Evolutionary conservation across 495 filamentous ascomycete genomes (phyloP).

Genomic region (Xeromyces bisporus): DNA sequence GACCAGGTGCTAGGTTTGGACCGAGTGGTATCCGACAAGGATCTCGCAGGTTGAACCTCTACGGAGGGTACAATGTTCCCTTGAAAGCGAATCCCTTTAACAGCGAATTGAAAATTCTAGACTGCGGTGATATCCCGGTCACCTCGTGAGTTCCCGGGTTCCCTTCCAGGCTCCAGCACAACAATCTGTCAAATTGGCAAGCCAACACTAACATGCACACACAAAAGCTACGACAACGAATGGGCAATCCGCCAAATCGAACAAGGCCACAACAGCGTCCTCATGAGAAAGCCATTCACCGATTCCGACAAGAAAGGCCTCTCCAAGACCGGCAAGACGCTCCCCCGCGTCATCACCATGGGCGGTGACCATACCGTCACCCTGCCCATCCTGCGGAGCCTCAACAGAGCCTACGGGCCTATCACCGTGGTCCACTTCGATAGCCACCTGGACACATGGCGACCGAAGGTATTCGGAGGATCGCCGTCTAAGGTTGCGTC

Average conservation of each 20-base stretch:
- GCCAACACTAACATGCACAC: not conserved
- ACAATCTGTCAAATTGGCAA: no score
- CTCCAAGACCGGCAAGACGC: constrained; percentile 37
- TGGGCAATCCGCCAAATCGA: constrained; percentile 60
- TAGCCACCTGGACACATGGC: constrained; percentile 52
- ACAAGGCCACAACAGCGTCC: constrained; percentile 38
- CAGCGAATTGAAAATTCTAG: constrained; percentile 48
- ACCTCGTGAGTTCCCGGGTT: constrained; percentile 38
- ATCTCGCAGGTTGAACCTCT: constrained; percentile 40
- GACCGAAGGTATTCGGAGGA: constrained; percentile 54
- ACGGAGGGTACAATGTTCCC: constrained; percentile 47
- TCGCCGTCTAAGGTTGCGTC: constrained; percentile 44
- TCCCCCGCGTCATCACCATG: constrained; percentile 47
- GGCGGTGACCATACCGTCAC: constrained; percentile 54
- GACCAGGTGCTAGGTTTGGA: constrained; percentile 72
- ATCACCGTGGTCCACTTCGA: constrained; percentile 61
- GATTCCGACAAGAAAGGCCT: constrained; percentile 30
- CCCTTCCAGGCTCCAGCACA: no score
- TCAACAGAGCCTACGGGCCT: constrained; percentile 47
- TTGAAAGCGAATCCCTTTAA: constrained; percentile 44
- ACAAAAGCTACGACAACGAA: constrained; percentile 44
- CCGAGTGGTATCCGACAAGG: constrained; percentile 69
- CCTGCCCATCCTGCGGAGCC: constrained; percentile 43
- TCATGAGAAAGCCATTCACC: constrained; percentile 34
- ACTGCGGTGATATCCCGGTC: constrained; percentile 63